Base-by-base conservation (phyloP, 140 eudicot genomes). In the Senecio squalidus region DNA sequence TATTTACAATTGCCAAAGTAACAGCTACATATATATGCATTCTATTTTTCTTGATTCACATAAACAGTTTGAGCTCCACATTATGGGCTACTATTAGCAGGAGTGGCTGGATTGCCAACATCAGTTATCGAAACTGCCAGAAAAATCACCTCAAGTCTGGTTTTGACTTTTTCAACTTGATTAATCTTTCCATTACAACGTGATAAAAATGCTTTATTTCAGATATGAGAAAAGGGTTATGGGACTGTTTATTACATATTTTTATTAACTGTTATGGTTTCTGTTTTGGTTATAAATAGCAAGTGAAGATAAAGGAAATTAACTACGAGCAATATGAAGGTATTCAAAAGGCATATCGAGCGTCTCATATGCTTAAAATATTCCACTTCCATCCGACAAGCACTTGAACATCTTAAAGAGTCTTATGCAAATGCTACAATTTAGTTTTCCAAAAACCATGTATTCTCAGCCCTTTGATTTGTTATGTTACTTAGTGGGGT, bases 21-120 rank as follows among this genome's bases (percentile, higher is more conserved):
- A 62, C 11, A 16, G 66, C 51, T 47, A 11, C 9, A 47, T 21
- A 36, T n/a, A 13, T 27, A 4, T 26, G 18, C 3, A 6, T 17
- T 18, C 3, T 36, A 4, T 15, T 43, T 48, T 64, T 64, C 52
- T 64, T 30, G 62, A 36, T 64, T 40, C 24, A 36, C 73, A 40
- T 43, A 5, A 16, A 60, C 84, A 91, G 98, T 91, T 86, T 81
- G 94, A 83, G 69, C 80, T 91, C 80, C 98, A 31, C 98, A 91
- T 72, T 91, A 90, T 26, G 97, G 97, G 22, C 90, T 90, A 45
- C 78, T 86, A 62, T 74, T 90, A 69, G 98, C 95, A 45, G 94
- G 94, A 68, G 95, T 90, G 28, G 95, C 98, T 10, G 98, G 98
- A 16, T 54, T 90, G 53, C 97, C 97, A 6, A 70, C 68, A 68